Evolutionary conservation across 139 green algal species (phyloP), one percentile per base, ranked within the genome.

Genomic region (Pleodorina starrii): DNA sequence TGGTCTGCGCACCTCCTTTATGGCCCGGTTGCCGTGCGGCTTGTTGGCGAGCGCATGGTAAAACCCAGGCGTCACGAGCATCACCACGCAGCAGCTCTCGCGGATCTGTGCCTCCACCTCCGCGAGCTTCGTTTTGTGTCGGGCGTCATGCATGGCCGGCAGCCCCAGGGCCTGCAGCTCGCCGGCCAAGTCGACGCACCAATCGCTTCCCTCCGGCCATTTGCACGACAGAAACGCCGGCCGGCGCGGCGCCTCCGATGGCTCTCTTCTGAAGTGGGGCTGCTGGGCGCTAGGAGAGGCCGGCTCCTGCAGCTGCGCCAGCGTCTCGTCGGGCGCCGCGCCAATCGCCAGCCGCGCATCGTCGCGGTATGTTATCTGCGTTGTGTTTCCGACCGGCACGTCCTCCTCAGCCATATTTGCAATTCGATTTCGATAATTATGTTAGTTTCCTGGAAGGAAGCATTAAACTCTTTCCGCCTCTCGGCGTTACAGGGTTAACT

Each of bases 1-100:
- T n/a, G n/a, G n/a, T n/a, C n/a, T 40, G 63, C 63, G 63, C 32
- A 87, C 81, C 81, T 87, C 81, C n/a, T 87, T 87, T 27, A 87
- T 59, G 23, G 60, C 60, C 17, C 81, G 25, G 81, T 87, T 87
- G 14, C 60, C 60, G 19, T 5, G 42, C 7, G 81, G 81, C 32
- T 66, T 46, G 42, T 87, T 87, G 14, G 43, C 43, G 0, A 87
- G 60, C 14, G 27, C 81, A 12, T 78, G 81, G n/a, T 77, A 87
- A 42, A 68, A 77, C 4, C 81, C 81, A 0, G 81, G 81, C 42
- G 81, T 87, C 6, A 87, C 60, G 19, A 87, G 81, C 81, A 87
- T 87, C 3, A 78, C 43, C 12, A 63, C 32, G 60, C 81, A 87
- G 29, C 60, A 35, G 43, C 50, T 32, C 0, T 74, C 42, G 29